Percentiles rank a stretch among this genome's conserved stretches.
phyloP scores from a whole-genome alignment of 192 early-diverging fungal species.

The Powellomyces hirtus region DNA sequence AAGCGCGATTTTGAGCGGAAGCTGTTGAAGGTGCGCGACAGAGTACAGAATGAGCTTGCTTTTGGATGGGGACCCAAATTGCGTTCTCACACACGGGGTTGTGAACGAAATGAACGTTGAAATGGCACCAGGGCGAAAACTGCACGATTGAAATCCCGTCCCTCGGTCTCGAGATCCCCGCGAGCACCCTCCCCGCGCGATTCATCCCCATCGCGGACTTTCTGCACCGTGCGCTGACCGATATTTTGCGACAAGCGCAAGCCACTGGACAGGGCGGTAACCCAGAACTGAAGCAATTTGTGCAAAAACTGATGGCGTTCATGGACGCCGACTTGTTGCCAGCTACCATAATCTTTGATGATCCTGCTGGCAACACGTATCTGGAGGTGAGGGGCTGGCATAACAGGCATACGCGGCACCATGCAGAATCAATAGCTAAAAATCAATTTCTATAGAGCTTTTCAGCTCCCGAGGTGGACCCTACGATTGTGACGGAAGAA shows the following conservation, averaged over 20 bases:
- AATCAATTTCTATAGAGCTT: conserved; percentile 11
- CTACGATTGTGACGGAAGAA: not conserved
- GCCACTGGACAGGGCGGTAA: not conserved
- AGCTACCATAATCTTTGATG: conserved; percentile 5
- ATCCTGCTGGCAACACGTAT: conserved; percentile 14
- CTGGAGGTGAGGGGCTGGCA: not conserved
- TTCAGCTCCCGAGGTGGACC: conserved; percentile 6
- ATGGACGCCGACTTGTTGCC: conserved; percentile 6
- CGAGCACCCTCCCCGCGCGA: not conserved
- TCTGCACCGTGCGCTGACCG: not conserved
- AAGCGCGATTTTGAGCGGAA: not conserved
- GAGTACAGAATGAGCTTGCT: too few relatives aligned
- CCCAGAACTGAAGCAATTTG: not conserved
- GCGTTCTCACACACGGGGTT: not conserved
- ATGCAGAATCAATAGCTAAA: too few relatives aligned
- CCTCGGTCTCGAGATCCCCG: conserved; percentile 12
- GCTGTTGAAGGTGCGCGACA: conserved; percentile 8
- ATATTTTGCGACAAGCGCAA: not conserved
- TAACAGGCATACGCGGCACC: not conserved
- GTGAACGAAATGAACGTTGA: not conserved
- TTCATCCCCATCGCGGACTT: conserved; percentile 12
- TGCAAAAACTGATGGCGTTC: not conserved
- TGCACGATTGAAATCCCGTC: conserved; percentile 20
- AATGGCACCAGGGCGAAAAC: conserved; percentile 8
- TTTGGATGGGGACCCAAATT: not conserved